Evolutionary conservation across 306 rosid species (phyloP).

Genomic region (Comarum palustre): DNA sequence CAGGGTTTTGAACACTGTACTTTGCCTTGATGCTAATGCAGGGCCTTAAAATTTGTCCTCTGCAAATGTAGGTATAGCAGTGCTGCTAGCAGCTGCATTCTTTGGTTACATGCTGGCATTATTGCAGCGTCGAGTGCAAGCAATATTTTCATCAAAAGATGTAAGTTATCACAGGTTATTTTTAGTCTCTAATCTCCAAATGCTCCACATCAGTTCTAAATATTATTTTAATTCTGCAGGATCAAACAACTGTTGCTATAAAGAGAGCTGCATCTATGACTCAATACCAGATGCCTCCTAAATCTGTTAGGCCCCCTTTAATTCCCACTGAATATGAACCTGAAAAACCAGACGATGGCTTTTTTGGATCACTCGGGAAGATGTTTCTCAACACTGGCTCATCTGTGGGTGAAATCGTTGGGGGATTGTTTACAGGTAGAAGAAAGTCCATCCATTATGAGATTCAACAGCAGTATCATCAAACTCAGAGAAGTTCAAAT

Average conservation of each 20-base stretch:
- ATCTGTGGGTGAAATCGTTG: constrained; percentile 57
- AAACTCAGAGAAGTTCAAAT: constrained; percentile 42
- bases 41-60: constrained; percentile 9
- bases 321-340: constrained; percentile 76
- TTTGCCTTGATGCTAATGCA: constrained; percentile 20
- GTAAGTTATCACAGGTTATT: constrained; percentile 37
- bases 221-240: constrained; percentile 37
- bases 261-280: constrained; percentile 47
- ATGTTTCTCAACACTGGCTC: constrained; percentile 68
- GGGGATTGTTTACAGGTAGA: constrained; percentile 58
- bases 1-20: constrained; percentile 5
- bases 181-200: not conserved
- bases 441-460: constrained; percentile 62
- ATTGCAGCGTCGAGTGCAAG: constrained; percentile 62
- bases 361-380: constrained; percentile 82
- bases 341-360: constrained; percentile 72
- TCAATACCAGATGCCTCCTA: constrained; percentile 58
- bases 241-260: constrained; percentile 40
- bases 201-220: not conserved
- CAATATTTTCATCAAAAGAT: constrained; percentile 69
- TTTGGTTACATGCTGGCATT: constrained; percentile 90
- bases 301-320: constrained; percentile 73
- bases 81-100: constrained; percentile 65
- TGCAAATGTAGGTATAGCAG: constrained; percentile 57
- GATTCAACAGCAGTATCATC: constrained; percentile 63